phyloP scores from a whole-genome alignment of 768 basidiomycete species.

The Daedaleopsis sinensis region DNA sequence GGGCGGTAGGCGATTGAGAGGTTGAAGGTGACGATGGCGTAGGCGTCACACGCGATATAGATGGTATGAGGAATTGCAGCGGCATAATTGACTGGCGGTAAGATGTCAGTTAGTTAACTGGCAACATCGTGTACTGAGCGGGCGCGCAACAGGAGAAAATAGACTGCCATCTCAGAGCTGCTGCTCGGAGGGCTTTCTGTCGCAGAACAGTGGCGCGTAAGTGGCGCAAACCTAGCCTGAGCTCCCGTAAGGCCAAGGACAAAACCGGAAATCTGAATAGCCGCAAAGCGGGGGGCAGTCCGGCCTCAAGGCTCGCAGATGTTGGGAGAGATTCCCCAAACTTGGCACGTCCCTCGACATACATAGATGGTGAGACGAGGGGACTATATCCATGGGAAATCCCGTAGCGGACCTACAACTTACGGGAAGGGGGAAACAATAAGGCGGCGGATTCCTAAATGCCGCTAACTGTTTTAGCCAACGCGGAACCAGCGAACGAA shows the following conservation, averaged over 20 bases:
- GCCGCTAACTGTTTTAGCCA: background rate
- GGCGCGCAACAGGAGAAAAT: too few relatives aligned
- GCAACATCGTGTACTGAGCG: background rate
- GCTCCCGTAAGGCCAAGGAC: background rate
- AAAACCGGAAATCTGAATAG: background rate
- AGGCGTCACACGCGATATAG: constrained; percentile 57
- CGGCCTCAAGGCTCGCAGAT: background rate
- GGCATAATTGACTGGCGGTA: constrained; percentile 71
- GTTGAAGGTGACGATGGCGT: constrained; percentile 13
- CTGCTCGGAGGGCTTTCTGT: too few relatives aligned
- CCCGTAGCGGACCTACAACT: background rate
- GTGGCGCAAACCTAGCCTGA: background rate
- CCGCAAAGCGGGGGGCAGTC: background rate
- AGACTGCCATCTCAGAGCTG: too few relatives aligned
- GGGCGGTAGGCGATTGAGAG: constrained; percentile 36
- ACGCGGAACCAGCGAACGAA: background rate
- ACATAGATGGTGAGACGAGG: background rate
- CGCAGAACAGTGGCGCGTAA: too few relatives aligned
- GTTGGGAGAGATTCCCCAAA: background rate
- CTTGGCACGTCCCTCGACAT: background rate
- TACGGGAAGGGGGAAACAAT: background rate
- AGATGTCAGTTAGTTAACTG: background rate
- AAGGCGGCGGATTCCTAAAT: background rate
- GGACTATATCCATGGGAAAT: background rate
- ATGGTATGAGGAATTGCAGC: constrained; percentile 55